phyloP scores from a whole-genome alignment of 169 alveolate species.

The Pseudocohnilembus persalinus region DNA sequence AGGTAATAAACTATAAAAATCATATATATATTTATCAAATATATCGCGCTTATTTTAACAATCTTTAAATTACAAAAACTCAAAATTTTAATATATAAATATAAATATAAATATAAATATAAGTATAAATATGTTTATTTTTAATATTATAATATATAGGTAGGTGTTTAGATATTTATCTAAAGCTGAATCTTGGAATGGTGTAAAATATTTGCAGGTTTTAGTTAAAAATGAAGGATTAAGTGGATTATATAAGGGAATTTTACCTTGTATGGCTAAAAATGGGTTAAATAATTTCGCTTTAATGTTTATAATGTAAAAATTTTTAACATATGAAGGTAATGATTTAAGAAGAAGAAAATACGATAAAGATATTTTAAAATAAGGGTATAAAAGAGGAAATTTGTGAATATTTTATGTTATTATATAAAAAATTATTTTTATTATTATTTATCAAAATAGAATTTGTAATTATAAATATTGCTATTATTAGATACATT shows the following conservation, averaged over 20 bases:
- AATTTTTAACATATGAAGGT: neutral
- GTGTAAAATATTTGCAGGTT: neutral
- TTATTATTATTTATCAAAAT: too few species aligned
- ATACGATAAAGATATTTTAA: neutral
- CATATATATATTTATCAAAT: too few species aligned
- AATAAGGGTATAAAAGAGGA: neutral
- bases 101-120: too few species aligned
- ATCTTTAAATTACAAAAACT: too few species aligned
- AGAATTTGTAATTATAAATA: too few species aligned
- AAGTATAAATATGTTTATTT: neutral
- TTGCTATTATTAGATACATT: too few species aligned
- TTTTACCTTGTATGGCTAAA: neutral
- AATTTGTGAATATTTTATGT: too few species aligned
- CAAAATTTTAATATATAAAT: too few species aligned
- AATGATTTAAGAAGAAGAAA: neutral
- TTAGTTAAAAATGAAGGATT: neutral
- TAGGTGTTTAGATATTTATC: neutral
- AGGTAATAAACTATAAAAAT: too few species aligned
- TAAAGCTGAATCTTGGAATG: too few species aligned
- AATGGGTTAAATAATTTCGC: neutral
- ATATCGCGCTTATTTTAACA: too few species aligned
- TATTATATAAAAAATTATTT: too few species aligned
- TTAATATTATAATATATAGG: neutral
- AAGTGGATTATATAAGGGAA: neutral
- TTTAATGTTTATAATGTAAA: neutral